Percentiles rank a stretch among this genome's conserved stretches.
These are phyloP conservation scores for Nematodospora anomalae DNA, from an alignment of 1,139 yeast genomes.

Conservation along the genomic window DNA sequence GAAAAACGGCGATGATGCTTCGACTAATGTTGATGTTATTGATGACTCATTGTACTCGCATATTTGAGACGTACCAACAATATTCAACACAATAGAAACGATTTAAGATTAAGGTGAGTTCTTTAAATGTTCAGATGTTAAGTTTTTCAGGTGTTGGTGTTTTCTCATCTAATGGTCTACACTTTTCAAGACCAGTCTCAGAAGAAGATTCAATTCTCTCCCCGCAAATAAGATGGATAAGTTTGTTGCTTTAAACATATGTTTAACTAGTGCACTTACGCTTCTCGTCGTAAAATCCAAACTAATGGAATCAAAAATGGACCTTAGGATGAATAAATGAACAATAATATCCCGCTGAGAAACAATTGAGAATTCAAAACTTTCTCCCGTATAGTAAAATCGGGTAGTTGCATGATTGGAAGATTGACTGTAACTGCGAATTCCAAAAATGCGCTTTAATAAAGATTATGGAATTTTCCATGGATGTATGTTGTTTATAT, in stretches of 20 bases:
- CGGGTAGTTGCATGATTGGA: slow-evolving; percentile 7
- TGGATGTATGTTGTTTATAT: no score
- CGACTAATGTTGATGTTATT: slow-evolving; percentile 7
- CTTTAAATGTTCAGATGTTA: slow-evolving; percentile 12
- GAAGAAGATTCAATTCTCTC: not conserved
- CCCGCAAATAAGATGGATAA: not conserved
- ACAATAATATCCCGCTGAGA: slow-evolving; percentile 7
- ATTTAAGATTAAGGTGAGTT: slow-evolving; percentile 12
- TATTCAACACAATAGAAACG: slow-evolving; percentile 11
- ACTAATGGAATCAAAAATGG: slow-evolving; percentile 15
- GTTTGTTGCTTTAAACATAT: slow-evolving; percentile 8
- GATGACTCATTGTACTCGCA: slow-evolving; percentile 4
- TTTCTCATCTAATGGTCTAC: not conserved
- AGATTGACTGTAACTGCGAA: no score
- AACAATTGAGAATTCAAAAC: slow-evolving; percentile 13
- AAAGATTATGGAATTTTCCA: no score
- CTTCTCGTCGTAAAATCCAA: slow-evolving; percentile 12
- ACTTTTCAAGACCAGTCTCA: not conserved
- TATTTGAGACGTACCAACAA: slow-evolving; percentile 11
- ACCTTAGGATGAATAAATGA: slow-evolving; percentile 14
- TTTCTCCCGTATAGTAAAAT: slow-evolving; percentile 12
- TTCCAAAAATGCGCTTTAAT: no score
- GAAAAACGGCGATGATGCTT: slow-evolving; percentile 13
- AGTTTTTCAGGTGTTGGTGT: slow-evolving; percentile 2
- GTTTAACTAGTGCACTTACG: slow-evolving; percentile 13